Evolutionary conservation across 331 rosid genomes (phyloP).

Genomic region (Saraca asoca): DNA sequence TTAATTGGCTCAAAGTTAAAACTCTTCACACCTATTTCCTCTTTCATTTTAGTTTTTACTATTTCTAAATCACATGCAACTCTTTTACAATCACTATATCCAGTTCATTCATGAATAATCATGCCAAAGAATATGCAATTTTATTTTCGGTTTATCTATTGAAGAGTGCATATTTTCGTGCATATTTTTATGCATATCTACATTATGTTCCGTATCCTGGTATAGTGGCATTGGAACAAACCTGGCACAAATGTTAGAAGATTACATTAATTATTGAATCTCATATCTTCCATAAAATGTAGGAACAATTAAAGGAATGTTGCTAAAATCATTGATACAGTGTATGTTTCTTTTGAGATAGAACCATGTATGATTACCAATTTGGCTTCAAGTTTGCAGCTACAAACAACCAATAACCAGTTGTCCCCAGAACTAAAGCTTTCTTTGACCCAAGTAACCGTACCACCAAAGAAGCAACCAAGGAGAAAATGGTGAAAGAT

Average conservation of each 20-base stretch:
- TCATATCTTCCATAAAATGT: no score
- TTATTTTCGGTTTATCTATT: neutral
- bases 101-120: neutral
- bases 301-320: no score
- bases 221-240: no score
- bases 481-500: slow-evolving; percentile 79
- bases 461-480: slow-evolving; percentile 79
- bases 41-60: neutral
- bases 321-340: no score
- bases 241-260: no score
- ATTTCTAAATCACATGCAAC: neutral
- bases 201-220: no score
- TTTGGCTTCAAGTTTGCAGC: slow-evolving; percentile 86
- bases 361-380: slow-evolving; percentile 51
- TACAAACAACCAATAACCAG: slow-evolving; percentile 77
- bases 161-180: neutral
- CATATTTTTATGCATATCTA: no score
- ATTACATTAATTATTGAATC: no score
- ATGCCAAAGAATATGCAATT: slow-evolving; percentile 5
- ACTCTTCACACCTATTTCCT: neutral
- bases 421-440: slow-evolving; percentile 78
- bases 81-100: neutral
- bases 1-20: neutral
- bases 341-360: no score
- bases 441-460: slow-evolving; percentile 74